These are phyloP conservation scores for Aphanomyces astaci DNA, from an alignment of 352 stramenopile species.

Conservation along the genomic window DNA sequence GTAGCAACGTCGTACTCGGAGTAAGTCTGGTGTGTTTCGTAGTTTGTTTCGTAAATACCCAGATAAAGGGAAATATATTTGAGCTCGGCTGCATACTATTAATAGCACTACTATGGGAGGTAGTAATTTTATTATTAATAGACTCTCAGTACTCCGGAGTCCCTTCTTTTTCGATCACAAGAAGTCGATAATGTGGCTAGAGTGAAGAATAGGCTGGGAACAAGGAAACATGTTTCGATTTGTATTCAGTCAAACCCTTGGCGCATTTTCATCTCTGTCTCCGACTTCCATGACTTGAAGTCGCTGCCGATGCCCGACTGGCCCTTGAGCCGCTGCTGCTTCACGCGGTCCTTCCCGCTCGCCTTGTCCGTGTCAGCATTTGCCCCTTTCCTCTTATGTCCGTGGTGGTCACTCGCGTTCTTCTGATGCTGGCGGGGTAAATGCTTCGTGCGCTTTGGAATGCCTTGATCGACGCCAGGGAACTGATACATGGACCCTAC, in stretches of 20 bases:
- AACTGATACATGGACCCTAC: not conserved
- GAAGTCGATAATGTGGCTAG: no score
- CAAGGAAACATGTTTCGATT: no score
- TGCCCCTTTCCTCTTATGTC: not conserved
- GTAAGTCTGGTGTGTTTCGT: no score
- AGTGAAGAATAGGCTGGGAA: no score
- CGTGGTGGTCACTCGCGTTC: conserved; percentile 9
- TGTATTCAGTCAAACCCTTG: conserved; percentile 61
- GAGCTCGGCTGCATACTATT: no score
- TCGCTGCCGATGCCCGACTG: conserved; percentile 72
- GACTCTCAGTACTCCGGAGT: no score
- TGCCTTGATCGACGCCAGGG: not conserved
- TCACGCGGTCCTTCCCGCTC: conserved; percentile 64
- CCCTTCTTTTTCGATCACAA: no score
- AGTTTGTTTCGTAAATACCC: no score
- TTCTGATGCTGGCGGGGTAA: conserved; percentile 21
- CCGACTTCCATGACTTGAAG: conserved; percentile 66
- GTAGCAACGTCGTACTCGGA: no score
- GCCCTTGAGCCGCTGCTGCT: conserved; percentile 54
- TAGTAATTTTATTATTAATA: no score
- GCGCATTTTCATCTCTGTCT: conserved; percentile 68
- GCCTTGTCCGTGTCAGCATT: conserved; percentile 32
- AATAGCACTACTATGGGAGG: no score
- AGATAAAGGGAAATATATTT: no score
- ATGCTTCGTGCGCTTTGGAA: conserved; percentile 1